Evolutionary conservation across 2,329 filamentous ascomycete species (phyloP), one percentile per base, ranked within the genome.

Genomic region (Hortaea sp.): DNA sequence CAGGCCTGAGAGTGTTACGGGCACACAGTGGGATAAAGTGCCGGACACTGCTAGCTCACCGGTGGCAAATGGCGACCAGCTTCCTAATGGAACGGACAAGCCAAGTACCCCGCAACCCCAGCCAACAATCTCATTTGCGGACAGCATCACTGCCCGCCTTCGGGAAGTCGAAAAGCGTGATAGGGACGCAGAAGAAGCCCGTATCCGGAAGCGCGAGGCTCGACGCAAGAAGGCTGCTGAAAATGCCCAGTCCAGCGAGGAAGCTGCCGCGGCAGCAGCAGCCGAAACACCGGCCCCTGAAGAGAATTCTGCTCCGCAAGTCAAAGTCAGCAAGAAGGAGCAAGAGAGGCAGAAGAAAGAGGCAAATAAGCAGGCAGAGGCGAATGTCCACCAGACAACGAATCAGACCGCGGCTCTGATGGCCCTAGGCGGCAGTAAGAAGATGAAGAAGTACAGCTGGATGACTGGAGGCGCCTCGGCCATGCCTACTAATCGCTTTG

Each of bases 281-380:
- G n/a, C 51, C 46, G 43, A 49, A 38, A 32, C 46, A 44, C 59
- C 47, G 46, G n/a, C 50, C 45, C 74, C 42, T 67, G 65, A 49
- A 63, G 50, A 54, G 12, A 44, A 51, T 13, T 43, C 53, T n/a
- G 49, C 50, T n/a, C 79, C 53, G 58, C 76, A 28, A 74, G 78
- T 70, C 53, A 90, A 88, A 64, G 75, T 86, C 43, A 85, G 84
- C 4, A 95, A 95, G 73, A 95, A 95, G 69, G 88, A 95, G 63
- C 75, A 84, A 61, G 87, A 83, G 65, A 84, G 82, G 53, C 76
- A 84, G 54, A 78, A 81, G n/a, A 82, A 87, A 34, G 81, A 86
- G 49, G 72, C 74, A 3, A 86, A 85, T 41, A 57, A 52, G 10
- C 43, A 43, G 12, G 49, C 45, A 6, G 57, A 57, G 39, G 50